Evolutionary conservation across 2,329 filamentous ascomycete genomes (phyloP), one percentile per base, ranked within the genome.

Genomic region (Fusarium continuum): DNA sequence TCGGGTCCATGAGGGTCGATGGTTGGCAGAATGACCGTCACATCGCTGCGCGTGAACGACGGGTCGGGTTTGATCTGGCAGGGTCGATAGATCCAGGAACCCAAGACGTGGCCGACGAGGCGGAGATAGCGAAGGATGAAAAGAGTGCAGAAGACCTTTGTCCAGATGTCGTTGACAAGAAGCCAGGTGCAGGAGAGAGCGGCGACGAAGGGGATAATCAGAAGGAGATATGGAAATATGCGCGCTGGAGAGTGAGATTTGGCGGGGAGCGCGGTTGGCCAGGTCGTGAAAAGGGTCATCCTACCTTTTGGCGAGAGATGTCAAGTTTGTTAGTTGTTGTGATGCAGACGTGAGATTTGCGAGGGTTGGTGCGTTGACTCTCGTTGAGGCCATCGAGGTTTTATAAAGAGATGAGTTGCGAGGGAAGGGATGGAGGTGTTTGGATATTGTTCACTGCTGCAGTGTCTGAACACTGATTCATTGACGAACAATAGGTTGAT

Each of bases 11-110:
- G 44, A 0, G 83, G 81, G 11, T 82, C 78, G 4, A 84, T 74
- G 0, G 83, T 86, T 0, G 84, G 82, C 3, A 87, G 68, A 39
- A 87, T 75, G 17, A 85, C 79, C 0, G 82, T 83, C 44, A 81
- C 79, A 31, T 86, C 79, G 2, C 55, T 45, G 4, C 69, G 64
- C 6, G 57, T 65, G 57, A 78, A 77, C 0, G 44, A 67, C 0
- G 80, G 78, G 4, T 71, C 65, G 0, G 16, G 22, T 0, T 61
- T 67, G 0, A 74, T 55, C 0, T 70, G 63, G 0, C 73, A 65
- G 5, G 82, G 76, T 0, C 65, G 65, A 60, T 83, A 84, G 1
- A 72, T 39, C 61, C 72, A 77, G 43, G 76, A 81, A 0, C 75
- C 76, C 2, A 80, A 22, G 2, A 79, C 45, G 64, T 83, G 77